Evolutionary conservation across 257 asterid genomes (phyloP), one percentile per base, ranked within the genome.

Genomic region (Petunia secreta): DNA sequence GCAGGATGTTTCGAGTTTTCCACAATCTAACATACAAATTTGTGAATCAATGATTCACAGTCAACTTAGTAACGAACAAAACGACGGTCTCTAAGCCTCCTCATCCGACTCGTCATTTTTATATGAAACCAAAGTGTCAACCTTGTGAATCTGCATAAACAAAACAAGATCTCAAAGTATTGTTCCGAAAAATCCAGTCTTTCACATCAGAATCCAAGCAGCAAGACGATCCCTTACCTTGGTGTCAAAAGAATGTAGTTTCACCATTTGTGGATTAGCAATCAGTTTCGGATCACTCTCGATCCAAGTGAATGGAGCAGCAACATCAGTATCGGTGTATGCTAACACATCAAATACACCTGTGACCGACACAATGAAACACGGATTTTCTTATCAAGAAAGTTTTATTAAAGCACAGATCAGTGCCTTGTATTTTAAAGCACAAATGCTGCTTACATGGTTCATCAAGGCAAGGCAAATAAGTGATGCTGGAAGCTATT

Each of bases 231-330:
- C 43, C 46, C 3, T 15, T 83, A 95, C 98, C 98, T 92, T 95
- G 3, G 99, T 93, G 86, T 95, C 98, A 84, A 95, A 95, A 53
- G 98, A 87, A 73, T 93, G 98, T 85, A 95, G 83, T 78, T 95
- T 95, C 85, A 95, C 99, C 98, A 93, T 95, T 69, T 93, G 99
- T 44, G 99, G 99, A 85, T 95, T 95, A 7, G 82, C 91, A 63
- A 95, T 95, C 84, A 95, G 84, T 84, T 91, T 95, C n/a, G 99
- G 97, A 74, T 95, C 99, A 74, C 99, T 95, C 92, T 95, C 99
- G 9, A 92, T 83, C 99, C 99, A 95, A 14, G 99, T 92, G 74
- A 92, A 91, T 2, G 98, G 98, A 68, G 91, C 96, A 4, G 89
- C 84, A 78, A 91, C 93, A 84, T 95, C 99, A 11, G 76, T 89